These are phyloP conservation scores for Ganoderma leucocontextum DNA, from an alignment of 1,284 basidiomycete species.

Conservation along the genomic window DNA sequence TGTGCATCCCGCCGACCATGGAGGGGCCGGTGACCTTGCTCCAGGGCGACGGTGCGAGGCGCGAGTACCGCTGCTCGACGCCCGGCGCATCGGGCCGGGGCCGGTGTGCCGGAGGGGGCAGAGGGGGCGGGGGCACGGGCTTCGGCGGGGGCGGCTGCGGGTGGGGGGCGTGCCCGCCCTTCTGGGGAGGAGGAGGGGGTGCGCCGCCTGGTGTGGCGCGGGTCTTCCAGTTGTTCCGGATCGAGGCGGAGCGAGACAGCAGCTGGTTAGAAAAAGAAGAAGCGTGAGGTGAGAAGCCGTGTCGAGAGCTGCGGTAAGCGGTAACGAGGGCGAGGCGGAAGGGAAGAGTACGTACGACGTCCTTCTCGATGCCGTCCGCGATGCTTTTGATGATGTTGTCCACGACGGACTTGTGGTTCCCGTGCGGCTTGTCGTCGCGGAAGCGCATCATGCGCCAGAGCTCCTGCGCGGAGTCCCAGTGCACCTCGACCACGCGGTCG, in stretches of 20 bases:
- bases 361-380: slow-evolving; percentile 89
- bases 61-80: slow-evolving; percentile 66
- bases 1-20: slow-evolving; percentile 67
- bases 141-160: slow-evolving; percentile 16
- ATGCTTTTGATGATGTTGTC: slow-evolving; percentile 89
- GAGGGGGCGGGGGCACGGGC: slow-evolving; percentile 30
- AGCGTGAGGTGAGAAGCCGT: not conserved
- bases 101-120: slow-evolving; percentile 22
- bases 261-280: slow-evolving; percentile 54
- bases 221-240: slow-evolving; percentile 77
- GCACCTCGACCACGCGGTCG: slow-evolving; percentile 93
- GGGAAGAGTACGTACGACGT: slow-evolving; percentile 62
- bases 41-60: slow-evolving; percentile 66
- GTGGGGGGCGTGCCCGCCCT: not conserved
- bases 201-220: slow-evolving; percentile 50
- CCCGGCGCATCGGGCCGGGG: slow-evolving; percentile 27
- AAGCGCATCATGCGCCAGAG: slow-evolving; percentile 93
- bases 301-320: not conserved
- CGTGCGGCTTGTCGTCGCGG: slow-evolving; percentile 90
- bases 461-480: slow-evolving; percentile 77
- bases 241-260: slow-evolving; percentile 62
- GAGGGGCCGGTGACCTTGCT: slow-evolving; percentile 77
- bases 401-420: slow-evolving; percentile 86
- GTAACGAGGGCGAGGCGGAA: not conserved
- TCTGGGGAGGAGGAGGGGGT: slow-evolving; percentile 25